These are phyloP conservation scores for Apophysomyces elegans DNA, from an alignment of 371 early-diverging fungal genomes.

Conservation along the genomic window DNA sequence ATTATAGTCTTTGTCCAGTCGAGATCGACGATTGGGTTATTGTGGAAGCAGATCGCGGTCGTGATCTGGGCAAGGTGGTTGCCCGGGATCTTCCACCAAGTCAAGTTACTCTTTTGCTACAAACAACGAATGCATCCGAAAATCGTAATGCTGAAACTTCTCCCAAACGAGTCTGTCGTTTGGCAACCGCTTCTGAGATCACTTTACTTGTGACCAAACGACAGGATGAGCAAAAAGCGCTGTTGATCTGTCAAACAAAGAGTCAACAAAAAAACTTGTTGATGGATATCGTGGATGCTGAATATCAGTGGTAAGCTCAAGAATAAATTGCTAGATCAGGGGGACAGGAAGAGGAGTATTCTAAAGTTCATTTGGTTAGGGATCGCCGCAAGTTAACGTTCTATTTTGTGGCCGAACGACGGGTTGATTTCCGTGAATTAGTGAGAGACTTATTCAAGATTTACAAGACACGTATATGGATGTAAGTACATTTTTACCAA, in stretches of 20 bases:
- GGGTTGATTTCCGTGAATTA: conserved; percentile 97
- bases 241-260: conserved; percentile 80
- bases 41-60: conserved; percentile 96
- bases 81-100: conserved; percentile 64
- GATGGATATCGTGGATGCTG: conserved; percentile 95
- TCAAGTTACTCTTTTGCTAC: conserved; percentile 50
- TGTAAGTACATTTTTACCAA: conserved; percentile 44
- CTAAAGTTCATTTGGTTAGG: conserved; percentile 33
- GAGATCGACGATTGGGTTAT: conserved; percentile 64
- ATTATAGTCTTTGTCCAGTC: conserved; percentile 18
- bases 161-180: conserved; percentile 88
- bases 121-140: conserved; percentile 7
- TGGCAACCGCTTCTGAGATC: conserved; percentile 82
- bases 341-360: background rate
- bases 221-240: conserved; percentile 84
- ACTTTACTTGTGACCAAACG: conserved; percentile 74
- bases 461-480: conserved; percentile 99
- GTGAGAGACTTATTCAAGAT: conserved; percentile 97
- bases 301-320: conserved; percentile 82
- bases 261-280: conserved; percentile 82
- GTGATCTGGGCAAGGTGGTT: conserved; percentile 90
- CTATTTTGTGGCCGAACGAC: conserved; percentile 86
- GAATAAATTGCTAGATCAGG: background rate
- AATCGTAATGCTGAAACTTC: conserved; percentile 25
- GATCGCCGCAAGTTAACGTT: conserved; percentile 94